Evolutionary conservation across 441 rosid species (phyloP), one percentile per base, ranked within the genome.

Genomic region (Flueggea neowawraea): DNA sequence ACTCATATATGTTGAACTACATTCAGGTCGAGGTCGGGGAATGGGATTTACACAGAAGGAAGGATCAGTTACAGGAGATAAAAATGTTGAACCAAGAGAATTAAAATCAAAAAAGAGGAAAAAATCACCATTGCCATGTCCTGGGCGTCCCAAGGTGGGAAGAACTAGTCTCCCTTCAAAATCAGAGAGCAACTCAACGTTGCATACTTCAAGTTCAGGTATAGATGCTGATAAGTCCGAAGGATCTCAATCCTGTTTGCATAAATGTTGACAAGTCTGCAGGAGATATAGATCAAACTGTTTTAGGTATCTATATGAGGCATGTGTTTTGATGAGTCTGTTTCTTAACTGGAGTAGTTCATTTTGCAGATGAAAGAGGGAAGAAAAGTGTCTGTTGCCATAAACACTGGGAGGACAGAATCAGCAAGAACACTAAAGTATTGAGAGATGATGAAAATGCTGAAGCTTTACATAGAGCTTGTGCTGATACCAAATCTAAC

Each of bases 121-220:
- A 43, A 12, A 22, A 61, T 22, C 65, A 7, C 51, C 44, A 12
- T 54, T 57, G 10, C 11, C 28, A 51, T 69, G 15, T 52, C 15
- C 41, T 13, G 15, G 8, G 62, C 54, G 52, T 55, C 17, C 14
- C 14, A 61, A 55, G 51, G 55, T 12, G 52, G 2, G 41, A 32
- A 54, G 50, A 14, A 54, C 17, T 52, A 10, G 6, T 41, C 41
- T 36, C 9, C 41, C 41, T 36, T 36, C 41, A 36, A 50, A 63
- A 53, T 12, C 53, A 11, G 51, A 10, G 14, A 14, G 31, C 5
- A n/a, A 32, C 36, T 52, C 50, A 16, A 36, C 17, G 57, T 6
- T 31, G 11, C 6, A 5, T 44, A 16, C 50, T 50, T n/a, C 28
- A 16, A 28, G 6, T n/a, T 36, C 4, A 36, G 41, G 41, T 36